Base-by-base conservation (phyloP, 257 asterid species). In the Gardenia jasminoides region DNA sequence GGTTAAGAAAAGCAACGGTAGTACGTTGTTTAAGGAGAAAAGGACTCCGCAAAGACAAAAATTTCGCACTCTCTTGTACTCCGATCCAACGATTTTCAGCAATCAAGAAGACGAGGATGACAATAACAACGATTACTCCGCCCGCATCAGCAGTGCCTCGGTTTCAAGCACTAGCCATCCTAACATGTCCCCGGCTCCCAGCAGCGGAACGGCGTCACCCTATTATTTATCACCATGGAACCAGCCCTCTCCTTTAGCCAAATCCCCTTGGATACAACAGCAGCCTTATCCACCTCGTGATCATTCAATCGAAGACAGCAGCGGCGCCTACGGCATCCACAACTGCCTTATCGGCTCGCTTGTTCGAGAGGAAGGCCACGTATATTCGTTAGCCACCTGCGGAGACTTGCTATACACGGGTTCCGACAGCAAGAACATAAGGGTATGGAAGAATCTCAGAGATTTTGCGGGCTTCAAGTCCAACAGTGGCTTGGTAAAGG, bases 401-500 rank as follows among this genome's bases (percentile, higher is more conserved):
- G 94, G 85, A 0, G 92, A 88, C 19, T 81, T 92, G 47, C 82
- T 94, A 1, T 94, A 89, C 79, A 92, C 98, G 1, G 98, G 98
- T 0, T 94, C 98, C 1, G 98, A 94, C 9, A 90, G 97, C 76
- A 94, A 88, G 83, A 92, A 91, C 31, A 61, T 94, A 3, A 58
- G 97, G 80, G 98, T 94, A 0, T 94, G 98, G 98, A 92, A 88
- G 84, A 84, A 89, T 46, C 17, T 91, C 68, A 64, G 86, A 76
- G 98, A 94, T 15, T 90, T 71, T 33, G 85, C 98, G 0, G 97
- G 96, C 74, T 94, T 94, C 58, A 92, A 92, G 75, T 90, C 97
- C 10, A 78, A 91, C 39, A 91, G 96, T 47, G 98, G 98, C 13
- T 86, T 94, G 36, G 96, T 94, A 0, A 94, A 94, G 76, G 96